A percentile compares a stretch with the other conserved stretches of the same genome.
phyloP scores from a whole-genome alignment of 371 early-diverging fungal species.

The Amoeboaphelidium protococcarum region DNA sequence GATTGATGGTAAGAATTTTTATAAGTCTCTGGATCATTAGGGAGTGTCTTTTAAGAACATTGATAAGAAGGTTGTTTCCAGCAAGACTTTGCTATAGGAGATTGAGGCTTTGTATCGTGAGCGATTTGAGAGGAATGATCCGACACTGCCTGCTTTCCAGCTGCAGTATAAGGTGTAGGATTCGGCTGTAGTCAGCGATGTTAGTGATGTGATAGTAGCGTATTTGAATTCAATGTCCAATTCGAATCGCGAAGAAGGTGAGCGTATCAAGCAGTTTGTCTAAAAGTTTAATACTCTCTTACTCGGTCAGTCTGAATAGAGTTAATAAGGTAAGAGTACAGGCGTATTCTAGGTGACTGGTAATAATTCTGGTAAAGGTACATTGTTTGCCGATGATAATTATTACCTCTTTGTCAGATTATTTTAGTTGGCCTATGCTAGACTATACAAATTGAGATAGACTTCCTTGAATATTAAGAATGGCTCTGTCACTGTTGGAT shows the following conservation, averaged over 20 bases:
- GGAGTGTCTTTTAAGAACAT: constrained; percentile 57
- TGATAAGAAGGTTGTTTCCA: constrained; percentile 54
- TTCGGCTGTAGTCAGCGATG: no score
- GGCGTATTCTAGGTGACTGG: neutral
- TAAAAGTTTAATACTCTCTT: no score
- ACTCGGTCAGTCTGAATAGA: no score
- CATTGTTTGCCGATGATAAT: constrained; percentile 36
- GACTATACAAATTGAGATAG: constrained; percentile 46
- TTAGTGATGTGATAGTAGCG: no score
- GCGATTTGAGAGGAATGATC: constrained; percentile 18
- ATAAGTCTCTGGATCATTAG: constrained; percentile 85
- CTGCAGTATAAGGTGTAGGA: no score
- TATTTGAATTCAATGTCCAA: no score
- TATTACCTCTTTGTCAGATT: constrained; percentile 73
- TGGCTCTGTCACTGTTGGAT: constrained; percentile 16
- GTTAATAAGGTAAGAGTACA: neutral
- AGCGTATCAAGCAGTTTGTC: no score
- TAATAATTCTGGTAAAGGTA: neutral
- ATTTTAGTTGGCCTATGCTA: constrained; percentile 49
- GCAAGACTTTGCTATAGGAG: constrained; percentile 48
- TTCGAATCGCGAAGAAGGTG: no score
- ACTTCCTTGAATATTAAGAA: constrained; percentile 27
- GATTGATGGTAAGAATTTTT: constrained; percentile 71
- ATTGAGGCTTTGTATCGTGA: constrained; percentile 46
- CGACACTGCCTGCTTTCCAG: constrained; percentile 1